Base-by-base conservation (phyloP, 192 early-diverging fungal species). In the Coemansia sp. region DNA sequence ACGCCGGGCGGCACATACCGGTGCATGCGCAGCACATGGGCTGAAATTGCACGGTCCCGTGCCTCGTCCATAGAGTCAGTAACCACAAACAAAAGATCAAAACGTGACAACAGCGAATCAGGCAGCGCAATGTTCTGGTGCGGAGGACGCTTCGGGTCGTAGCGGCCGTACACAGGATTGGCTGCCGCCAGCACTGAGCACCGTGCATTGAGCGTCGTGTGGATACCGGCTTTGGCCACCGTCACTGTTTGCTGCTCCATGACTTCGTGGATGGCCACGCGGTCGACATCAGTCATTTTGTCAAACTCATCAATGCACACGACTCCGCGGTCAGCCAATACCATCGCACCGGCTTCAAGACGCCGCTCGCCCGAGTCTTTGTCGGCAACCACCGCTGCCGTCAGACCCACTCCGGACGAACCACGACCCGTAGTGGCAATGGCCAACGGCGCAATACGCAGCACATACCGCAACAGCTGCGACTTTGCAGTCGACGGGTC, bases 161-260 rank as follows among this genome's bases (percentile, higher is more conserved):
- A 98, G 74, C 84, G 90, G 21, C 92, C 92, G 51, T 91, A 90
- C 9, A 90, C 86, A 3, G 97, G 97, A 74, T 99, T 99, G 47
- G 97, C 97, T 1, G 97, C 97, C 2, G 97, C 97, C 60, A 99
- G 84, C 20, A 99, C 94, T 58, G 90, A 92, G 76, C 94, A 96
- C 14, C 97, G 87, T 15, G 97, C 96, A 78, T 99, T 99, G 31
- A 99, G 80, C 5, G 93, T 93, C 1, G 96, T 97, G 68, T 97
- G 94, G 58, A 99, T 98, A n/a, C 97, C 97, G 5, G 97, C 97
- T 76, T 98, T 96, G 42, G 92, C 93, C 59, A 97, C 93, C 0
- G 93, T 96, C 8, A 97, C 92, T 4, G 96, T 98, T 83, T 99
- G 97, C 78, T 99, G 97, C 84, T 99, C 97, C 97, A 99, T 99